Percentiles rank a stretch among this genome's conserved stretches.
Conservation (phyloP, 306 rosid species). For the Gastrolobium villosum region DNA sequence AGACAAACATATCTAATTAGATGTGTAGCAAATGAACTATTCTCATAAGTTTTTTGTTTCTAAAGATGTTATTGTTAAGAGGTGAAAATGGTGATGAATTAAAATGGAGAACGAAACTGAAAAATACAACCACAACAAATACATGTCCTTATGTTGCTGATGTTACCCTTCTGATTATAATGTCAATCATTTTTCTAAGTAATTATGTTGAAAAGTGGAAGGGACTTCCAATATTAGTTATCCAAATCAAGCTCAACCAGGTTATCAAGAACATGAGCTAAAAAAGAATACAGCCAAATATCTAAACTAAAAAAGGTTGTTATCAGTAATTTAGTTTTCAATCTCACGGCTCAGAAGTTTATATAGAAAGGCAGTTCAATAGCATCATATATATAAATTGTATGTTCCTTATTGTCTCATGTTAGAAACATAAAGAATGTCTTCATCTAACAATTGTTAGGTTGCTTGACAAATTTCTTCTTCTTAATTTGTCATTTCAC, state of each 20-base stretch:
- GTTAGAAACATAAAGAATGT: conserved; percentile 61
- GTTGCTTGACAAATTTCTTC: conserved; percentile 42
- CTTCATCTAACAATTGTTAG: conserved; percentile 52
- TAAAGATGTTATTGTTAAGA: neutral
- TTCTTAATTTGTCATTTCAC: neutral
- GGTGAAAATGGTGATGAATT: neutral
- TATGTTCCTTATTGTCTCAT: conserved; percentile 40
- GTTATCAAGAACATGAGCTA: neutral
- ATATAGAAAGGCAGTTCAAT: conserved; percentile 12
- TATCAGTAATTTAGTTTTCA: neutral
- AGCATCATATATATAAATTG: conserved; percentile 18
- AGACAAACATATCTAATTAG: neutral
- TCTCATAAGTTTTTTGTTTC: neutral
- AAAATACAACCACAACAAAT: neutral
- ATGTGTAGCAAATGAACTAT: neutral
- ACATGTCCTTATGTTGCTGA: conserved; percentile 6
- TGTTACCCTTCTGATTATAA: conserved; percentile 3
- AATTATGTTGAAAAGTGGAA: conserved; percentile 11
- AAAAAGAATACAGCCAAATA: neutral
- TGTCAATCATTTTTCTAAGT: neutral
- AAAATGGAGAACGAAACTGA: neutral
- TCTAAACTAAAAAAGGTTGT: neutral
- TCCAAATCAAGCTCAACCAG: conserved; percentile 24
- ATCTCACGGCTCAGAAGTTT: neutral
- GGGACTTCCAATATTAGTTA: neutral